Conservation (phyloP, 805 yeast genomes). For the Maudiozyma barnettii region DNA sequence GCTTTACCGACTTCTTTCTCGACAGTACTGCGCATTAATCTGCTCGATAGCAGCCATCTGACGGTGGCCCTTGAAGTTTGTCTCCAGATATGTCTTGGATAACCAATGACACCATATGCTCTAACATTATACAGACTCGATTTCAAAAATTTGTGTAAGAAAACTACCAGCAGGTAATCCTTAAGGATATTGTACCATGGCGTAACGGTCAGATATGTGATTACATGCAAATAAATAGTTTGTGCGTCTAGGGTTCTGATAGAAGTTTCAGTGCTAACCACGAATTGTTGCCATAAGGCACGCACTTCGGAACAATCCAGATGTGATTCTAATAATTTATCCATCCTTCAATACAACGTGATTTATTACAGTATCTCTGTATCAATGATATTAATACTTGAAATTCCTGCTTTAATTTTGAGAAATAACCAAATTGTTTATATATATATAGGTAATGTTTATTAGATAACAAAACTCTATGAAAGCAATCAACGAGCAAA, state of each 20-base stretch:
- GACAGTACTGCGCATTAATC: conserved; percentile 47
- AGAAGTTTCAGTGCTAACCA: neutral
- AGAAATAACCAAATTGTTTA: no score
- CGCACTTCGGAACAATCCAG: neutral
- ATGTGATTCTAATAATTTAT: neutral
- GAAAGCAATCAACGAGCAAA: no score
- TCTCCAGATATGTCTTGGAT: conserved; percentile 11
- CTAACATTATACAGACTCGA: conserved; percentile 11
- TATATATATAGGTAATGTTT: no score
- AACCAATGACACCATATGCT: conserved; percentile 37
- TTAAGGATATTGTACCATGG: conserved; percentile 13
- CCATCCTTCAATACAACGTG: neutral
- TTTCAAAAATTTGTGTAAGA: conserved; percentile 7
- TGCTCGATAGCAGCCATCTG: conserved; percentile 34
- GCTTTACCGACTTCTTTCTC: conserved; percentile 48
- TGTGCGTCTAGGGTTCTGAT: neutral
- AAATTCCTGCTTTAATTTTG: no score
- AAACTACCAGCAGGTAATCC: conserved; percentile 18
- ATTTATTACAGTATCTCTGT: no score
- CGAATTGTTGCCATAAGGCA: neutral
- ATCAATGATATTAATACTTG: no score
- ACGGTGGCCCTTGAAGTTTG: conserved; percentile 22
- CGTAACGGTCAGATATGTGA: neutral
- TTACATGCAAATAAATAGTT: neutral
- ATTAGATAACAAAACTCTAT: no score